Base-by-base conservation (phyloP, 208 protist species). In the Endotrypanum monterogeii region DNA sequence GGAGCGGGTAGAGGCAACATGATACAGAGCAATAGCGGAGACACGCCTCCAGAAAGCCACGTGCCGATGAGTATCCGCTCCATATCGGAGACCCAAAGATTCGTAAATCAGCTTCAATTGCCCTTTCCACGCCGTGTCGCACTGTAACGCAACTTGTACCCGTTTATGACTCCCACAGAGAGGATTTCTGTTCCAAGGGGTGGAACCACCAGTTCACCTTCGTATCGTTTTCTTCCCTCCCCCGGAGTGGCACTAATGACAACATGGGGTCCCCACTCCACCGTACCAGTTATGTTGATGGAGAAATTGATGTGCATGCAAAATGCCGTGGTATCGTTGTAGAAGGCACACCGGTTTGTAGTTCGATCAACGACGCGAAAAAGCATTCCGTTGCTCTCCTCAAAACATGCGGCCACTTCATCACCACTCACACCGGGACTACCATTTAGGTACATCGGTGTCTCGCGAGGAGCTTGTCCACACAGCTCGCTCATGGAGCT, bases 241-340 rank as follows among this genome's bases (percentile, higher is more conserved):
- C 48, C 79, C 23, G 68, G 76, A 4, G 66, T 70, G 46, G 75
- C 75, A 11, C 23, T 50, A 1, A 62, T 67, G 9, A 46, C 54
- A 28, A 73, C 56, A 61, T 25, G 4, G 3, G 72, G 60, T 0
- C 74, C 74, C 74, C 74, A 79, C 41, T 73, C 46, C 69, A 77
- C 68, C 5, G 62, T 30, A 28, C 76, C 73, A 2, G n/a, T 79
- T 14, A 52, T 25, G 52, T 70, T 63, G 52, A 78, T 9, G 5
- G 74, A 68, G 61, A 85, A 71, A 37, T 85, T 32, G 63, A 88
- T 71, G 71, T 72, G 69, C 74, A 89, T 84, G 28, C 76, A 32
- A 35, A 80, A 78, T 44, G 79, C 67, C 1, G 18, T 71, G 7
- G 88, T 92, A 63, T 90, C 88, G 77, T 92, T 92, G 79, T 90